Conservation (phyloP, 768 basidiomycete genomes). For the Phylloporus scabripes region DNA sequence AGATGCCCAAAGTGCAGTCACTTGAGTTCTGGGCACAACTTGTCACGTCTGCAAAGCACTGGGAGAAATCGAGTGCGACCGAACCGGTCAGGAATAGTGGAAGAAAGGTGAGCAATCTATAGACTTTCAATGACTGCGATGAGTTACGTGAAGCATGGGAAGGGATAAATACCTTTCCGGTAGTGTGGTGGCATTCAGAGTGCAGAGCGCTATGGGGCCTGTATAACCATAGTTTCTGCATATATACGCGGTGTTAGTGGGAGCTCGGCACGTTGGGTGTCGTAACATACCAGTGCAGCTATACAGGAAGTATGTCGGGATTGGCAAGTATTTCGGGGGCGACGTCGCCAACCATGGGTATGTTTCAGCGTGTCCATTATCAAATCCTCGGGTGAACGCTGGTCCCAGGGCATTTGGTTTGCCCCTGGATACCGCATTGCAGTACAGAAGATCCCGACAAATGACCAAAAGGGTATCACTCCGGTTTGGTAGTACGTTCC, state of each 20-base stretch:
- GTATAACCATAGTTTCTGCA: neutral
- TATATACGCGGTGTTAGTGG: neutral
- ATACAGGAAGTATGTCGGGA: too few relatives aligned
- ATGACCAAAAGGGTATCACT: too few relatives aligned
- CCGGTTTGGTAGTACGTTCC: too few relatives aligned
- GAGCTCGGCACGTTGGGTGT: too few relatives aligned
- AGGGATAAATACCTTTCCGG: slow-evolving; percentile 1
- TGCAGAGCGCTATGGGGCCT: neutral
- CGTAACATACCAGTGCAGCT: too few relatives aligned
- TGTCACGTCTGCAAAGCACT: slow-evolving; percentile 10
- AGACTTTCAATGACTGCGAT: neutral
- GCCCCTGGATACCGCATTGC: too few relatives aligned
- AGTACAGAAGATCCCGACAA: too few relatives aligned
- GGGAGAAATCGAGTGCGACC: slow-evolving; percentile 4
- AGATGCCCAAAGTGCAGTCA: slow-evolving; percentile 5
- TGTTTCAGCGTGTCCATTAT: too few relatives aligned
- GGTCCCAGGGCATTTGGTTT: too few relatives aligned
- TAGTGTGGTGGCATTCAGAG: neutral
- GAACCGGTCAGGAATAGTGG: neutral
- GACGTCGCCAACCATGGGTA: too few relatives aligned
- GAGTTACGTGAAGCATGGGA: neutral
- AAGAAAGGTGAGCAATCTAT: neutral
- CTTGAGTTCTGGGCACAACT: neutral
- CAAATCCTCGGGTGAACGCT: too few relatives aligned
- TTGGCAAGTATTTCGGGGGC: too few relatives aligned